Base-by-base conservation (phyloP, 176 grass and related monocot genomes). In the Microstegium vimineum region DNA sequence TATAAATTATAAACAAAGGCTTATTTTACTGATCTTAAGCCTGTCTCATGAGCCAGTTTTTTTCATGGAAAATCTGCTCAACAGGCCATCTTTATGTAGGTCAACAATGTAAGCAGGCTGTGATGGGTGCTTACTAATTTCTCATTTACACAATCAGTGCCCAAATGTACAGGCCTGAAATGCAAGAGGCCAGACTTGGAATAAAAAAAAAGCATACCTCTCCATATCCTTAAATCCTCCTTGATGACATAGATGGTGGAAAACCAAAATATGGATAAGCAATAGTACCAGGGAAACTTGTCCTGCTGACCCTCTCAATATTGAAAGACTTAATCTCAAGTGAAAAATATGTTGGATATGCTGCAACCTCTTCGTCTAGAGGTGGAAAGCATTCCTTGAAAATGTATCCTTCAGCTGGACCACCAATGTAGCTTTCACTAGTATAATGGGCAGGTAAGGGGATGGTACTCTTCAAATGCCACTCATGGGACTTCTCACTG, bases 191-290 rank as follows among this genome's bases (percentile, higher is more conserved):
- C 25, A 42, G 5, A 41, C 0, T 56, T 13, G 41, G 41, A 9
- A 79, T 16, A 66, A 63, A 41, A 45, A 0, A 22, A 46, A 18
- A 3, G 0, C 62, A 49, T 79, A 67, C 62, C 77, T 25, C 2
- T 33, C 65, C 41, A 79, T 46, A 66, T 51, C 27, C 62, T 70
- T 70, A 38, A 70, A 41, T 70, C 25, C 67, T 79, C 65, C 28
- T 65, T 6, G 10, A 38, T 13, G 73, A 56, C 49, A 77, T 38
- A 6, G n/a, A 77, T 6, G 36, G 52, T 14, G 74, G 74, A 7
- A 77, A 77, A 15, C 74, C 77, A 35, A 66, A 66, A 25, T 67
- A 67, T 0, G 42, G 60, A 46, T 25, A 33, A 62, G 64, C 5
- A 15, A 1, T 1, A 16, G 0, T 0, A 34, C 5, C 22, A 12